Percentiles rank a stretch among this genome's conserved stretches.
Conservation (phyloP, 2,329 filamentous ascomycete species). For the Colletotrichum sp. region DNA sequence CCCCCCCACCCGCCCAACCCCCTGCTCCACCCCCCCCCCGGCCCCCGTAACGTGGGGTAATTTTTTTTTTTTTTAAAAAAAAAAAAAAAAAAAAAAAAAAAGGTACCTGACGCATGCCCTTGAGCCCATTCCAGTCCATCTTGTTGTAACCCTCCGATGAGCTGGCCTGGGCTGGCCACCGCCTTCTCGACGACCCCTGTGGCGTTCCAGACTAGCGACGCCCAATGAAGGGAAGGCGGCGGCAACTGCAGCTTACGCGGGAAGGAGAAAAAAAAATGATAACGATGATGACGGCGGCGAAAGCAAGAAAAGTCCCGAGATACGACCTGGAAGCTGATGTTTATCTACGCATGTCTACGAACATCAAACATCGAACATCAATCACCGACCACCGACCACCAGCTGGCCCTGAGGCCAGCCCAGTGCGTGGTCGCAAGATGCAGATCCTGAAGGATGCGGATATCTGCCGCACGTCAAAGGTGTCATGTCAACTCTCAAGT, state of each 20-base stretch:
- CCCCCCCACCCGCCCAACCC: too few species aligned
- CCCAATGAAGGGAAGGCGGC: background rate
- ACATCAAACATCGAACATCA: background rate
- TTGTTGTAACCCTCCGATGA: constrained; percentile 4
- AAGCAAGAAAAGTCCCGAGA: background rate
- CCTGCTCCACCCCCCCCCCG: too few species aligned
- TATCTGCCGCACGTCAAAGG: background rate
- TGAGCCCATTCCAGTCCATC: background rate
- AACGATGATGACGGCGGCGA: background rate
- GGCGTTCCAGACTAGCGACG: constrained; percentile 16
- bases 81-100: background rate
- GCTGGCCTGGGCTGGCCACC: constrained; percentile 5
- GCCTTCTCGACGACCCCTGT: constrained; percentile 16
- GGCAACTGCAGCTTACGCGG: background rate
- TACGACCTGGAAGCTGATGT: background rate
- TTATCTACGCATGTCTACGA: background rate
- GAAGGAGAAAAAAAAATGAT: constrained; percentile 5
- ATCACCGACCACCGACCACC: background rate
- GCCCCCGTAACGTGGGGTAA: too few species aligned
- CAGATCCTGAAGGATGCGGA: background rate
- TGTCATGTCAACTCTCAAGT: background rate
- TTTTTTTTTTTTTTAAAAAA: background rate
- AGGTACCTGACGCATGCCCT: background rate
- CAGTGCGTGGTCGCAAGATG: background rate
- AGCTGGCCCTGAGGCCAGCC: background rate